phyloP scores from a whole-genome alignment of 805 yeast species.

The Wickerhamiella shivajii region DNA sequence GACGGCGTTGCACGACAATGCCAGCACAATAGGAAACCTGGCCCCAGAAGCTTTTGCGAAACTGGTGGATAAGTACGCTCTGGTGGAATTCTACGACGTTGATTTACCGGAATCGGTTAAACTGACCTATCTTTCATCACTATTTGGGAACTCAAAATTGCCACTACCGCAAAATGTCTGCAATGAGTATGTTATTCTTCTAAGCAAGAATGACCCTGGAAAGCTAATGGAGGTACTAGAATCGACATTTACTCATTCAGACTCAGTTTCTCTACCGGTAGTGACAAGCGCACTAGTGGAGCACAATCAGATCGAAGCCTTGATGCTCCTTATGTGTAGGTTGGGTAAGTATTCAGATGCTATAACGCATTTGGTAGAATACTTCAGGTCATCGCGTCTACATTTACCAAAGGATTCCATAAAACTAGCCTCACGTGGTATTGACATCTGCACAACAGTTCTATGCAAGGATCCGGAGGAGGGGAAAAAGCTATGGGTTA shows the following conservation, averaged over 20 bases:
- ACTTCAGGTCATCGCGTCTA: conserved; percentile 12
- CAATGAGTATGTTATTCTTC: conserved; percentile 9
- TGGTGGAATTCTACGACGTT: conserved; percentile 1
- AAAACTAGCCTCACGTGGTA: conserved; percentile 15
- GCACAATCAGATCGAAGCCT: conserved; percentile 17
- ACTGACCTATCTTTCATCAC: neutral
- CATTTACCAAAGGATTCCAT: conserved; percentile 10
- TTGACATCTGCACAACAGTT: conserved; percentile 16
- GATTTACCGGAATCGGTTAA: neutral
- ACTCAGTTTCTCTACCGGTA: conserved; percentile 19
- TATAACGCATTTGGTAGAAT: conserved; percentile 21
- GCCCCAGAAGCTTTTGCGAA: neutral
- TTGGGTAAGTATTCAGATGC: conserved; percentile 19
- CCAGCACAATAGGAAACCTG: neutral
- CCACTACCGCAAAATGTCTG: conserved; percentile 8
- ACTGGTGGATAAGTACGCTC: conserved; percentile 7
- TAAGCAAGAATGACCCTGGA: conserved; percentile 7
- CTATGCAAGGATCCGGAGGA: conserved; percentile 10
- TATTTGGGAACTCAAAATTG: conserved; percentile 2
- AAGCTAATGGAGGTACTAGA: conserved; percentile 15
- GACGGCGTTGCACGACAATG: neutral
- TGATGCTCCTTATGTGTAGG: conserved; percentile 18
- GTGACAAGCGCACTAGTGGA: conserved; percentile 21
- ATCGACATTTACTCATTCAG: conserved; percentile 19
- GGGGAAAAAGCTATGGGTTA: conserved; percentile 28